phyloP scores from a whole-genome alignment of 495 filamentous ascomycete genomes.

The Podospora pseudopauciseta region DNA sequence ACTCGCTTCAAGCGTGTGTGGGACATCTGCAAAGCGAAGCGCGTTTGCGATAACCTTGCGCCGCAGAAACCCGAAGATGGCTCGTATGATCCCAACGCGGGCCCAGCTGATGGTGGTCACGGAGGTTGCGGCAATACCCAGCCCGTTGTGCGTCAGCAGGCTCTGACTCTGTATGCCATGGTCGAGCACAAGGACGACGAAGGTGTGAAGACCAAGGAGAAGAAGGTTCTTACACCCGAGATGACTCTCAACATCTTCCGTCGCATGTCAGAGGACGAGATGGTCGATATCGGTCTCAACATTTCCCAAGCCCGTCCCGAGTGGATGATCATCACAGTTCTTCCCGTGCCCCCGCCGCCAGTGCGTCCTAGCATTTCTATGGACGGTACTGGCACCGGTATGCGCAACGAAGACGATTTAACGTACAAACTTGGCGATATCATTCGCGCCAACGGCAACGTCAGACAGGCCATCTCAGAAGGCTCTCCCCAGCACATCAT shows the following conservation, averaged over 20 bases:
- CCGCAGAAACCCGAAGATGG: slow-evolving; percentile 55
- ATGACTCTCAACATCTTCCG: slow-evolving; percentile 81
- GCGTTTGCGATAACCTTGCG: slow-evolving; percentile 71
- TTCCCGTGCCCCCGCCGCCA: slow-evolving; percentile 91
- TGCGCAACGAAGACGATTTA: slow-evolving; percentile 95
- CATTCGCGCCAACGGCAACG: slow-evolving; percentile 93
- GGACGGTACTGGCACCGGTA: slow-evolving; percentile 79
- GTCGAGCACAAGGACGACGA: slow-evolving; percentile 59
- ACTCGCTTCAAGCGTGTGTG: slow-evolving; percentile 85
- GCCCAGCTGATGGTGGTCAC: slow-evolving; percentile 49
- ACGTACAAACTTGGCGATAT: slow-evolving; percentile 99
- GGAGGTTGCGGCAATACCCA: slow-evolving; percentile 92
- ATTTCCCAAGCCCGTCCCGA: slow-evolving; percentile 91
- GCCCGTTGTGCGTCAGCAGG: slow-evolving; percentile 78
- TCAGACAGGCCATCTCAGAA: slow-evolving; percentile 79
- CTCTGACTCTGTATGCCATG: slow-evolving; percentile 68
- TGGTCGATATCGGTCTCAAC: slow-evolving; percentile 83
- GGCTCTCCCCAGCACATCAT: slow-evolving; percentile 86
- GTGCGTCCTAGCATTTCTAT: slow-evolving; percentile 94
- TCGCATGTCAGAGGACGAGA: slow-evolving; percentile 73
- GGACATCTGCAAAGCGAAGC: slow-evolving; percentile 81
- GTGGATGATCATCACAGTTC: slow-evolving; percentile 95
- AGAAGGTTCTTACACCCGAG: slow-evolving; percentile 77
- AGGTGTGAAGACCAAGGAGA: slow-evolving; percentile 76
- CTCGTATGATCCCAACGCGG: slow-evolving; percentile 47